Evolutionary conservation across 2,329 filamentous ascomycete species (phyloP).

Genomic region (Aciculosporium take): DNA sequence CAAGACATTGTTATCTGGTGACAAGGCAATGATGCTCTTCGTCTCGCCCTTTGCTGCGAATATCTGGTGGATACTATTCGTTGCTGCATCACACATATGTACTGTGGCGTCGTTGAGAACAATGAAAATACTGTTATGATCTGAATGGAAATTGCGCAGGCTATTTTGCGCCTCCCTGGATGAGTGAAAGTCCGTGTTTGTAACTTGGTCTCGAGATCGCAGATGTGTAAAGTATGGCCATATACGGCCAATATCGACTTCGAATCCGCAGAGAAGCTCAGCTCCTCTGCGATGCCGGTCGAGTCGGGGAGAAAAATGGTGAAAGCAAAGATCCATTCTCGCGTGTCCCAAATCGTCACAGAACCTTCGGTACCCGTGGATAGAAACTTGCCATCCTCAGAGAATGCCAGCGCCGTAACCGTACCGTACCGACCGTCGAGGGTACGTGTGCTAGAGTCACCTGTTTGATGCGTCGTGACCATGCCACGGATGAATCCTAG

Average conservation of each 20-base stretch:
- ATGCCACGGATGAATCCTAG: constrained; percentile 9
- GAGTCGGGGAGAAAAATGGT: constrained; percentile 7
- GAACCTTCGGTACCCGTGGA: constrained; percentile 7
- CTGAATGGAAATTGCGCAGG: constrained; percentile 6
- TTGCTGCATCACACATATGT: constrained; percentile 5
- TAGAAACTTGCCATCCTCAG: constrained; percentile 6
- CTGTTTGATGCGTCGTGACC: constrained; percentile 6
- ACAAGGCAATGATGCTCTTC: constrained; percentile 7
- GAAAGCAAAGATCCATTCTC: constrained; percentile 2
- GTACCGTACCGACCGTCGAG: constrained; percentile 7
- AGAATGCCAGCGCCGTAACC: constrained; percentile 7
- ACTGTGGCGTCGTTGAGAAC: constrained; percentile 7
- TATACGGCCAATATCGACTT: constrained; percentile 6
- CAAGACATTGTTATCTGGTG: constrained; percentile 6
- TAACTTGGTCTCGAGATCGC: constrained; percentile 5
- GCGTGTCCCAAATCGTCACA: constrained; percentile 4
- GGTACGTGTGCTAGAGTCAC: constrained; percentile 5
- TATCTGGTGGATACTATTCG: constrained; percentile 2
- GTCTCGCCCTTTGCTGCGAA: constrained; percentile 7
- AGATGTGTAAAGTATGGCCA: constrained; percentile 6
- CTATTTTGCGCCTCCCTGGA: constrained; percentile 5
- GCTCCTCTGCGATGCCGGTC: constrained; percentile 5
- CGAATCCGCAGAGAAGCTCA: constrained; percentile 7
- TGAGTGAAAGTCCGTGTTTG: constrained; percentile 1
- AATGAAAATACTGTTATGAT: constrained; percentile 6